A percentile compares a stretch with the other conserved stretches of the same genome.
phyloP scores from a whole-genome alignment of 2,329 filamentous ascomycete species.

The Hypoxylon sp. region DNA sequence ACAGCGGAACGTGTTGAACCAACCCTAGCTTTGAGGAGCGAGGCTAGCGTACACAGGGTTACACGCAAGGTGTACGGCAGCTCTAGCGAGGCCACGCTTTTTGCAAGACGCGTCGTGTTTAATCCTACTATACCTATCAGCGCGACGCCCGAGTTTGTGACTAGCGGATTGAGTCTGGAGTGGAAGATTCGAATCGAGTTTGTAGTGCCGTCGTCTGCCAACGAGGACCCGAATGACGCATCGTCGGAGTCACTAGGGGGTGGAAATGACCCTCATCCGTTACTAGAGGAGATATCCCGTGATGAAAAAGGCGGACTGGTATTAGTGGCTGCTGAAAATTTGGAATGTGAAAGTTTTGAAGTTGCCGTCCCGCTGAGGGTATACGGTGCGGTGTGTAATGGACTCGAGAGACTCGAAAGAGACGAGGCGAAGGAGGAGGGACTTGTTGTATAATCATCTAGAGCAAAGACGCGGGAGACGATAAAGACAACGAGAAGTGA shows the following conservation, averaged over 20 bases:
- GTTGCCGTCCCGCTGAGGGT: slow-evolving; percentile 87
- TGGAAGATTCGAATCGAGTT: slow-evolving; percentile 96
- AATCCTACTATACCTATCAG: slow-evolving; percentile 84
- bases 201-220: slow-evolving; percentile 75
- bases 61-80: slow-evolving; percentile 86
- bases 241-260: neutral
- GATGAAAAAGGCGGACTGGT: slow-evolving; percentile 83
- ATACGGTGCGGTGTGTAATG: slow-evolving; percentile 75
- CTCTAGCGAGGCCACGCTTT: slow-evolving; percentile 86
- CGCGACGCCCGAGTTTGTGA: slow-evolving; percentile 92
- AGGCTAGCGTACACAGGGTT: slow-evolving; percentile 87
- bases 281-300: slow-evolving; percentile 84
- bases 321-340: slow-evolving; percentile 81
- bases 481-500: neutral
- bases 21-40: slow-evolving; percentile 84
- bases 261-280: slow-evolving; percentile 58
- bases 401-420: slow-evolving; percentile 69
- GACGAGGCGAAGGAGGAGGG: slow-evolving; percentile 67
- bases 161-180: slow-evolving; percentile 86
- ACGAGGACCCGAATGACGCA: slow-evolving; percentile 8
- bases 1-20: slow-evolving; percentile 87
- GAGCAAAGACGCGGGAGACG: neutral
- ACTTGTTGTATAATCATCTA: slow-evolving; percentile 46
- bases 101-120: slow-evolving; percentile 83
- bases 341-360: slow-evolving; percentile 92